Conservation (phyloP, 75 land plant species). For the Sequoia sempervirens region DNA sequence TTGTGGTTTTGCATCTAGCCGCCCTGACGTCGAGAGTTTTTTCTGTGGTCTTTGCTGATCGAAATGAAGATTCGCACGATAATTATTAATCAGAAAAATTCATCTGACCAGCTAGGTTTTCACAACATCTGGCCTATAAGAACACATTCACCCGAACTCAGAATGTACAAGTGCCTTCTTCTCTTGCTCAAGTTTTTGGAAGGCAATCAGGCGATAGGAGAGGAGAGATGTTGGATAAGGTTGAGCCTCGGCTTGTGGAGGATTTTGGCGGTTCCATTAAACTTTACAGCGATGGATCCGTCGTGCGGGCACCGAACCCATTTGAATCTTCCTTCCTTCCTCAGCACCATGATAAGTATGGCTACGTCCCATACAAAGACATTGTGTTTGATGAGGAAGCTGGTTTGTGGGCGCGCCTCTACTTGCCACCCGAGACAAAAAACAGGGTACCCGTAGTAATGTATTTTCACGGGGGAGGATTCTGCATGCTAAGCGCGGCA, state of each 20-base stretch:
- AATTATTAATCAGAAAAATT: no score
- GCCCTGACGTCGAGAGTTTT: no score
- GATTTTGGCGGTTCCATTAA: neutral
- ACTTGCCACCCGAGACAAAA: conserved; percentile 10
- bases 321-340: neutral
- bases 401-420: conserved; percentile 31
- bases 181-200: no score
- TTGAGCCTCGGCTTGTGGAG: neutral
- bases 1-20: no score
- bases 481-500: conserved; percentile 17
- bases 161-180: no score
- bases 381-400: conserved; percentile 13
- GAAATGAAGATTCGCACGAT: no score
- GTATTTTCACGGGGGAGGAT: conserved; percentile 45
- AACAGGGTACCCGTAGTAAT: conserved; percentile 19
- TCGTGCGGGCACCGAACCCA: neutral
- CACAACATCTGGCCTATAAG: no score
- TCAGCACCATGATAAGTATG: neutral
- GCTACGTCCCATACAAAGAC: conserved; percentile 15
- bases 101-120: no score
- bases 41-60: no score
- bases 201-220: no score
- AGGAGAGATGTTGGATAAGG: neutral
- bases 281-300: neutral
- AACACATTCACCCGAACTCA: no score